These are phyloP conservation scores for Williopsis jadinii DNA, from an alignment of 1,139 yeast genomes.

Conservation along the genomic window DNA sequence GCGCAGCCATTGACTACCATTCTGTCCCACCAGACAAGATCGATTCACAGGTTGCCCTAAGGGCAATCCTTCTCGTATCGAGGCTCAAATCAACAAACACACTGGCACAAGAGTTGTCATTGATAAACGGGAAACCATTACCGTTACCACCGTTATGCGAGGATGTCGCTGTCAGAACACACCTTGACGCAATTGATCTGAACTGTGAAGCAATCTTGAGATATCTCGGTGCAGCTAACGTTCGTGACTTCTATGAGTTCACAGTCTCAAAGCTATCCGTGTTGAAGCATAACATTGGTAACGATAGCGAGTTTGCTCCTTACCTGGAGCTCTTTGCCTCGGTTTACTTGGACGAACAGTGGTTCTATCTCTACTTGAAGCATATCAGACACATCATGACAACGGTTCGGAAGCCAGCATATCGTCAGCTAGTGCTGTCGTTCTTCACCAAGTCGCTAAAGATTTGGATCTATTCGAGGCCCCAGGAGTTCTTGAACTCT, in stretches of 20 bases:
- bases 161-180: conserved; percentile 16
- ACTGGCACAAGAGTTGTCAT: conserved; percentile 21
- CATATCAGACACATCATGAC: conserved; percentile 36
- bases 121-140: conserved; percentile 18
- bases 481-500: conserved; percentile 38
- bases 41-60: conserved; percentile 19
- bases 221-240: conserved; percentile 51
- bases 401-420: conserved; percentile 40
- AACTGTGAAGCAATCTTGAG: conserved; percentile 40
- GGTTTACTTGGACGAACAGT: conserved; percentile 37
- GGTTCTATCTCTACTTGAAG: conserved; percentile 32
- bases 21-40: conserved; percentile 24
- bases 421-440: conserved; percentile 46
- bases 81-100: conserved; percentile 21
- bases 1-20: conserved; percentile 22
- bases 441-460: conserved; percentile 44
- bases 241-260: conserved; percentile 40
- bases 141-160: conserved; percentile 12
- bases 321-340: conserved; percentile 47
- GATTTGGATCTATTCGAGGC: conserved; percentile 53
- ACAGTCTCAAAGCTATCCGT: conserved; percentile 29
- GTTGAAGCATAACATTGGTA: conserved; percentile 29
- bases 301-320: conserved; percentile 39
- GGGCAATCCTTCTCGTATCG: conserved; percentile 21
- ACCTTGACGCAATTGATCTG: conserved; percentile 36